phyloP scores from a whole-genome alignment of 164 flowering plant genomes.

The Akebia trifoliata region DNA sequence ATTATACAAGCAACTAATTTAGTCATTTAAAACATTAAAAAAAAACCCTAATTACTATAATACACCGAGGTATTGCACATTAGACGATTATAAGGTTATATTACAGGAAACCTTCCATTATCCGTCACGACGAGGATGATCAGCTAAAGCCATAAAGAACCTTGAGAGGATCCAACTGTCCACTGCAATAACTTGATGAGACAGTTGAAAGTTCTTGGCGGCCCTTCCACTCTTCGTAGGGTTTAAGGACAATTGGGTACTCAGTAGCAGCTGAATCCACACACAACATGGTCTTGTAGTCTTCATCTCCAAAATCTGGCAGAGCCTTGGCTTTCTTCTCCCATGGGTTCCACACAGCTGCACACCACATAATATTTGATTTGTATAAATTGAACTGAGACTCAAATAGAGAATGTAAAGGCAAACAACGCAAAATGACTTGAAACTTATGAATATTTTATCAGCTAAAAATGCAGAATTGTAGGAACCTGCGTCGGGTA shows the following conservation, averaged over 20 bases:
- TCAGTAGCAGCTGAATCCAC: conserved; percentile 65
- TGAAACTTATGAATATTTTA: too few relatives aligned
- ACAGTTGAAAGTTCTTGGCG: conserved; percentile 69
- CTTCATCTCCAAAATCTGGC: conserved; percentile 69
- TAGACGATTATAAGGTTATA: conserved; percentile 7
- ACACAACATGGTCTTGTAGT: conserved; percentile 65
- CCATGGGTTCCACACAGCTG: conserved; percentile 97
- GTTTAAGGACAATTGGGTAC: conserved; percentile 51
- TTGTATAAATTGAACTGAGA: neutral
- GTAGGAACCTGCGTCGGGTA: conserved; percentile 76
- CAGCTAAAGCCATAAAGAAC: conserved; percentile 50
- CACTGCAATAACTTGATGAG: conserved; percentile 90
- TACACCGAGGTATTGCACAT: conserved; percentile 6
- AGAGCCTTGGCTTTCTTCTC: conserved; percentile 74
- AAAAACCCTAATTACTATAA: too few relatives aligned
- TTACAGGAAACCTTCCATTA: conserved; percentile 12
- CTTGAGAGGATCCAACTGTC: conserved; percentile 71
- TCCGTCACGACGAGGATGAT: neutral
- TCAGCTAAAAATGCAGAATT: neutral
- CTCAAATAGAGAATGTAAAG: neutral
- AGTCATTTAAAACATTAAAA: too few relatives aligned
- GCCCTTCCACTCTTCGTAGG: conserved; percentile 73
- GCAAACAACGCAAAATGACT: too few relatives aligned
- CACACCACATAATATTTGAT: conserved; percentile 9
- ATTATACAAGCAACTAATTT: too few relatives aligned